Evolutionary conservation across 2,329 filamentous ascomycete species (phyloP).

Genomic region (Penicillium glabrum): DNA sequence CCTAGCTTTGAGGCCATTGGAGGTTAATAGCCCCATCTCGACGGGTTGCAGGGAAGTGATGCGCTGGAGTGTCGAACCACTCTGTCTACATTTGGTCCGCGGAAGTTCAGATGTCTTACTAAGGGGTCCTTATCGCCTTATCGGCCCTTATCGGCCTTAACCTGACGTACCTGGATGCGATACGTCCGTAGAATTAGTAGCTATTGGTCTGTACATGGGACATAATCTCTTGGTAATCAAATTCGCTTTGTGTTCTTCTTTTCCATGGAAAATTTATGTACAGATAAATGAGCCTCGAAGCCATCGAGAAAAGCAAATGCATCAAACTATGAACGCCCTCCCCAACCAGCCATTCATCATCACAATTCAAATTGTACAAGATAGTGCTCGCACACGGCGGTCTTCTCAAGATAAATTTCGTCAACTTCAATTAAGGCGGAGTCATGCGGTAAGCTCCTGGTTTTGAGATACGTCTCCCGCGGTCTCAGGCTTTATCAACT

Average conservation of each 20-base stretch:
- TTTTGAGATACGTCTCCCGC: constrained; percentile 27
- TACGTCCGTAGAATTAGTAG: neutral
- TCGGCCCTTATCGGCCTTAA: neutral
- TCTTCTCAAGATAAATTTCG: neutral
- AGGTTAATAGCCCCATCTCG: constrained; percentile 29
- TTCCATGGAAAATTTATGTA: constrained; percentile 26
- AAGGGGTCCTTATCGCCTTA: neutral
- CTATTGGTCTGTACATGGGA: neutral
- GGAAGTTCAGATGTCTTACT: neutral
- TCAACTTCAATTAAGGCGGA: constrained; percentile 21
- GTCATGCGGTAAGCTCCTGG: constrained; percentile 35
- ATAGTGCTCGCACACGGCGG: constrained; percentile 6
- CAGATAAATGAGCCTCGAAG: constrained; percentile 11
- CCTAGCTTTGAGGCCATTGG: constrained; percentile 21
- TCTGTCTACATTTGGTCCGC: neutral
- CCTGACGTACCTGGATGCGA: neutral
- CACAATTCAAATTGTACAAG: constrained; percentile 30
- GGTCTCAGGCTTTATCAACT: constrained; percentile 66
- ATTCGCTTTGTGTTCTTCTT: constrained; percentile 11
- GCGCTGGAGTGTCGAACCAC: neutral
- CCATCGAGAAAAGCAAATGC: constrained; percentile 21
- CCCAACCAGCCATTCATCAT: constrained; percentile 23
- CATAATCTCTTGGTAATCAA: neutral
- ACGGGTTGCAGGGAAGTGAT: constrained; percentile 1
- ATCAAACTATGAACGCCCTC: constrained; percentile 28